Base-by-base conservation (phyloP, 257 asterid genomes). In the Penstemon barbatus region DNA sequence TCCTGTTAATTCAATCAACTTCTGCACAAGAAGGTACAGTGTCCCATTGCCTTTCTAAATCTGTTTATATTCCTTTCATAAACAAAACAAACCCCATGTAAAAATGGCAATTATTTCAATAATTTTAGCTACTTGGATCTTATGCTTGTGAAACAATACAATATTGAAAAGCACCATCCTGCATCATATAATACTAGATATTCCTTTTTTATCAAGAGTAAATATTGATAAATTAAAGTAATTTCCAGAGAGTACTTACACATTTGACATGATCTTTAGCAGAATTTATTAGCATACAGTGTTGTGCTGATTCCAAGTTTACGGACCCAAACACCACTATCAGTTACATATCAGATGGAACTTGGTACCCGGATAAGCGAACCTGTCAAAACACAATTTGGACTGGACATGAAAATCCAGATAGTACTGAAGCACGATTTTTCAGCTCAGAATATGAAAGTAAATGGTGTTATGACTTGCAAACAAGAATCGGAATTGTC, bases 11-110 rank as follows among this genome's bases (percentile, higher is more conserved):
- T 65, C 83, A 66, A 18, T 66, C 84, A 57, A 59, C 70, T 65
- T 50, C 36, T 70, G 89, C 91, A 67, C 88, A 87, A 79, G 69
- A 74, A 87, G 97, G 97, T 87, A 75, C 65, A 87, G 49, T 69
- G 58, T 65, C 45, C 43, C 15, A 5, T 15, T 5, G 40, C 66
- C 41, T 56, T 69, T 68, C 3, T 19, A 25, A 11, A 5, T 45
- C 42, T 53, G 38, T 54, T 18, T 46, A 40, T 41, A 51, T 8
- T 18, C 42, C 54, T 40, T 49, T 8, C 50, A 33, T 18, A 43
- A 42, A 36, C 25, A 43, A 49, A 7, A 46, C 6, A 3, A 39
- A 18, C 19, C 57, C 54, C 13, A 15, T 54, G 37, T 38, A n/a
- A 13, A 51, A 71, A 67, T 25, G 25, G 15, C 42, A 25, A 6